phyloP scores from a whole-genome alignment of 192 early-diverging fungal species.

The Linnemannia schmuckeri region DNA sequence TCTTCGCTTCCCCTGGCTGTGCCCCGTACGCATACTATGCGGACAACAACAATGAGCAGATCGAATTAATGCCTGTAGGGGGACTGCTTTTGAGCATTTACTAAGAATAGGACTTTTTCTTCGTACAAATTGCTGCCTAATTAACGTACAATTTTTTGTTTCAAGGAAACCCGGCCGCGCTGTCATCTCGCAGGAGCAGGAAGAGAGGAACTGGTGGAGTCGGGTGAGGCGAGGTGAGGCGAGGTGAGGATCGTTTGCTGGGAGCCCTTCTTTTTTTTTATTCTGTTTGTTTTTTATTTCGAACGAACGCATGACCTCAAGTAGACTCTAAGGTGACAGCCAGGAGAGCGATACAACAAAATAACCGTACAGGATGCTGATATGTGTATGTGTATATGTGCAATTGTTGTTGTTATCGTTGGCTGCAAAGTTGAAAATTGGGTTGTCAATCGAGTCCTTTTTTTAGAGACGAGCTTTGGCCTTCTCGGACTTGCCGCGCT shows the following conservation, averaged over 20 bases:
- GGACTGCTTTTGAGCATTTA: slow-evolving; percentile 1
- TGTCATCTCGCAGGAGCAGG: background rate
- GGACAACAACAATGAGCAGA: background rate
- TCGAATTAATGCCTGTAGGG: background rate
- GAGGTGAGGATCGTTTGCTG: background rate
- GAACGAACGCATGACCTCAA: slow-evolving; percentile 1
- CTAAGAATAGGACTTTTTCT: slow-evolving; percentile 5
- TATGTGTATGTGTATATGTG: background rate
- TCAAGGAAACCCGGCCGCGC: background rate
- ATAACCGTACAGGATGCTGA: background rate
- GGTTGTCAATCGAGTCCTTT: background rate
- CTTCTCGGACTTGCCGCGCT: slow-evolving; percentile 49
- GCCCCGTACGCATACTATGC: background rate
- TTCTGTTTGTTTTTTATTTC: background rate
- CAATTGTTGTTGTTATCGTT: background rate
- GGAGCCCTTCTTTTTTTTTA: background rate
- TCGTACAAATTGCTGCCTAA: background rate
- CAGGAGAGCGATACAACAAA: background rate
- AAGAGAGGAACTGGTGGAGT: background rate
- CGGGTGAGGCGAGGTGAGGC: background rate
- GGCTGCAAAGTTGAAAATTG: background rate
- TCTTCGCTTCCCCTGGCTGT: background rate
- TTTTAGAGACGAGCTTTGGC: slow-evolving; percentile 44
- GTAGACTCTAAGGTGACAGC: slow-evolving; percentile 2
- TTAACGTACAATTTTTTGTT: background rate